Percentiles rank a stretch among this genome's conserved stretches.
Conservation (phyloP, 1,139 yeast genomes). For the Zygosaccharomyces pseudobailii region DNA sequence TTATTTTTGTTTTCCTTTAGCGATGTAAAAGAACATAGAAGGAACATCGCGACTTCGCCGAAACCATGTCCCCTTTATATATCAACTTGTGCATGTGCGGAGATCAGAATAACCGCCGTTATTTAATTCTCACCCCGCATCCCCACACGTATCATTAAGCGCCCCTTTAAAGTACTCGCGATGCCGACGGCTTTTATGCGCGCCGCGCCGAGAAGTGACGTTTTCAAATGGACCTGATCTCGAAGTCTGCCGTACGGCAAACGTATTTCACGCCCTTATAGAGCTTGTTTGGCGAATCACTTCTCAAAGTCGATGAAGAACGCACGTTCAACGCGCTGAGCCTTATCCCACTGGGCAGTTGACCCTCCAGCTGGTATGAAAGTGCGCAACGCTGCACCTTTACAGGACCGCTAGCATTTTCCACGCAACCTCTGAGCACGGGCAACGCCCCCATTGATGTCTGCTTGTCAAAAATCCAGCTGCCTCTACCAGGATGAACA, state of each 20-base stretch:
- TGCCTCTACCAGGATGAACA: constrained; percentile 46
- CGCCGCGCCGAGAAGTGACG: not conserved
- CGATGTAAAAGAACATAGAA: not conserved
- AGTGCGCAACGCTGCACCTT: constrained; percentile 40
- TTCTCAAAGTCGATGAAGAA: constrained; percentile 3
- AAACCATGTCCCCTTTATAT: not conserved
- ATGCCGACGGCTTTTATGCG: not conserved
- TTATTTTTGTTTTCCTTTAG: too few relatives aligned
- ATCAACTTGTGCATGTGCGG: not conserved
- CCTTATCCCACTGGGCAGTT: constrained; percentile 69
- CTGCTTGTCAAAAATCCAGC: constrained; percentile 65
- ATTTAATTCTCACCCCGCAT: constrained; percentile 1
- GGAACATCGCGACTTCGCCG: not conserved
- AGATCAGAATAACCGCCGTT: constrained; percentile 7
- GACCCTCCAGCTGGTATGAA: constrained; percentile 60
- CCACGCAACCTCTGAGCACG: constrained; percentile 56
- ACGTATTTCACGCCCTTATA: constrained; percentile 89
- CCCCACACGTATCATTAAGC: not conserved
- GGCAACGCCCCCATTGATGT: constrained; percentile 66
- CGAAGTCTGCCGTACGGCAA: constrained; percentile 59
- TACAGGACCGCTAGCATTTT: constrained; percentile 13
- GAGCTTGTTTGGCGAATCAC: constrained; percentile 52
- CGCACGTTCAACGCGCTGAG: constrained; percentile 62
- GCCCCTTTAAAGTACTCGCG: constrained; percentile 3
- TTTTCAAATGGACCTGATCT: constrained; percentile 37